Conservation (phyloP, 192 early-diverging fungal genomes). For the Bifiguratus adelaidae region DNA sequence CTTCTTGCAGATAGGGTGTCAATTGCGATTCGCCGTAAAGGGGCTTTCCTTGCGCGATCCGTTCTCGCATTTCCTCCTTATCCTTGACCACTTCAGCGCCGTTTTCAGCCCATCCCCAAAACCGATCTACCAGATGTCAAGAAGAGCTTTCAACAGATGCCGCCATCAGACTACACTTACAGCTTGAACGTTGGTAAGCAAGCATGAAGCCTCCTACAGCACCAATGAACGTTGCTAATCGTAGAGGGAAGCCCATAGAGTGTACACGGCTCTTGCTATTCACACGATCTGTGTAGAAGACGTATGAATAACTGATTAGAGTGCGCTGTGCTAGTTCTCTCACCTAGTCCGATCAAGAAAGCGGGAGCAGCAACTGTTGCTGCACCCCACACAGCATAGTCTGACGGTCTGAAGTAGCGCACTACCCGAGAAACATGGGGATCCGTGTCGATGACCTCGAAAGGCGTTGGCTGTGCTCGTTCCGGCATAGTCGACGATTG, state of each 20-base stretch:
- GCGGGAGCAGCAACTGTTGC: constrained; percentile 63
- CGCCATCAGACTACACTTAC: constrained; percentile 32
- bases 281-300: constrained; percentile 24
- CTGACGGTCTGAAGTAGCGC: constrained; percentile 78
- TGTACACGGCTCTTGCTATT: constrained; percentile 38
- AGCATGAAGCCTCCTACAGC: constrained; percentile 67
- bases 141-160: background rate
- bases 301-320: too few relatives aligned
- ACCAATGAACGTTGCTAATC: constrained; percentile 35
- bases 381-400: constrained; percentile 56
- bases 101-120: constrained; percentile 92
- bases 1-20: constrained; percentile 44
- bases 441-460: constrained; percentile 81
- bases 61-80: constrained; percentile 46
- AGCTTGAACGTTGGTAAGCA: constrained; percentile 58
- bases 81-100: constrained; percentile 61
- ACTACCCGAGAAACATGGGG: constrained; percentile 86
- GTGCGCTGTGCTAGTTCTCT: too few relatives aligned
- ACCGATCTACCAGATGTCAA: constrained; percentile 51
- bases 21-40: constrained; percentile 50
- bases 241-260: constrained; percentile 37
- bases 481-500: constrained; percentile 33
- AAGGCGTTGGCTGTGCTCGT: constrained; percentile 45
- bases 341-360: constrained; percentile 67
- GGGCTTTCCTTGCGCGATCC: constrained; percentile 53